Percentiles rank a stretch among this genome's conserved stretches.
These are phyloP conservation scores for Eragrostis curvula DNA, from an alignment of 176 grass and related monocot genomes.

Conservation along the genomic window DNA sequence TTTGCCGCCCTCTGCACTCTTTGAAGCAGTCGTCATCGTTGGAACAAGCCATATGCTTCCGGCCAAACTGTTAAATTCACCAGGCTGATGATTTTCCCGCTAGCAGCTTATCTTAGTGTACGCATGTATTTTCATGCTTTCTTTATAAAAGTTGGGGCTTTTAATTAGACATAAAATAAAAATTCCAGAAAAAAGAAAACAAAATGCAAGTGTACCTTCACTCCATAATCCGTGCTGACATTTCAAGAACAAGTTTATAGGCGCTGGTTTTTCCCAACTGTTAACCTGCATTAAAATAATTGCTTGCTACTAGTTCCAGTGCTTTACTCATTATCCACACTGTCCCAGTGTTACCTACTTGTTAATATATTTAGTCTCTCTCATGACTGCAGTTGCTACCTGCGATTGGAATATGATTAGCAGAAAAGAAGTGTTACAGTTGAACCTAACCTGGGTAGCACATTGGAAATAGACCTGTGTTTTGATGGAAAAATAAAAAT, in stretches of 20 bases:
- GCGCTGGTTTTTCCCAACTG: constrained; percentile 48
- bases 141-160: too few species aligned
- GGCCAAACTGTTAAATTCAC: neutral
- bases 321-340: neutral
- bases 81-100: too few species aligned
- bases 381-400: too few species aligned
- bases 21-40: neutral
- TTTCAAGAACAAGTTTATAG: constrained; percentile 37
- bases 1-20: constrained; percentile 10
- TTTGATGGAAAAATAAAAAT: neutral
- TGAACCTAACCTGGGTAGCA: neutral
- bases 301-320: neutral
- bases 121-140: too few species aligned
- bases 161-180: too few species aligned
- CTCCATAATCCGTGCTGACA: neutral
- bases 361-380: too few species aligned
- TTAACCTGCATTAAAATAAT: constrained; percentile 29
- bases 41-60: neutral
- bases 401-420: neutral
- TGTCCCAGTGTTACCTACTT: neutral
- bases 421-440: neutral
- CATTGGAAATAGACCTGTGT: neutral
- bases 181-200: too few species aligned
- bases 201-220: too few species aligned
- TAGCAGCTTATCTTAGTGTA: too few species aligned